phyloP scores from a whole-genome alignment of 169 alveolate genomes.

The Plasmodium gaboni region DNA sequence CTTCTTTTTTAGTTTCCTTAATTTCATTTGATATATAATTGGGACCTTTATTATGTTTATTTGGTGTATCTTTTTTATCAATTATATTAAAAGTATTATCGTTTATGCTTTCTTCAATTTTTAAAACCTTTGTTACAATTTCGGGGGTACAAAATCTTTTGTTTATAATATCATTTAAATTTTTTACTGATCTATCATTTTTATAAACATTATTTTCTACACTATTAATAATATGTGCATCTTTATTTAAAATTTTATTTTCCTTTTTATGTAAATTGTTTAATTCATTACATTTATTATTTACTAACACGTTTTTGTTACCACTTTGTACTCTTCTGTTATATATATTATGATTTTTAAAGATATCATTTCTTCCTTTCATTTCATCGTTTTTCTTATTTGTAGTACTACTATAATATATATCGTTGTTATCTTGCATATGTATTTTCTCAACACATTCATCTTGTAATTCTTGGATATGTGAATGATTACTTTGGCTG shows the following conservation, averaged over 20 bases:
- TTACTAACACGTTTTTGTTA: too few relatives aligned
- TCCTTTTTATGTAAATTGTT: not conserved
- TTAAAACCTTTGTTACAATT: not conserved
- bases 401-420: too few relatives aligned
- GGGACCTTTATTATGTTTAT: not conserved
- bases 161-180: not conserved
- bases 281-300: too few relatives aligned
- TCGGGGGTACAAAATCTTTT: not conserved
- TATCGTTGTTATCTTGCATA: too few relatives aligned
- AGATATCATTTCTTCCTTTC: too few relatives aligned
- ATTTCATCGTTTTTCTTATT: too few relatives aligned
- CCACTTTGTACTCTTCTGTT: too few relatives aligned
- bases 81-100: not conserved
- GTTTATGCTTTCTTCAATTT: not conserved
- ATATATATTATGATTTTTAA: too few relatives aligned
- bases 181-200: not conserved
- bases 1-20: not conserved
- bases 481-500: too few relatives aligned
- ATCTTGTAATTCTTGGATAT: too few relatives aligned
- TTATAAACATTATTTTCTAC: not conserved
- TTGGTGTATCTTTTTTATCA: not conserved
- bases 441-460: too few relatives aligned
- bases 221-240: not conserved
- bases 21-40: not conserved
- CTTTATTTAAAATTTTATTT: not conserved